Base-by-base conservation (phyloP, 108 stramenopile genomes). In the Mayamaea pseudoterrestris region DNA sequence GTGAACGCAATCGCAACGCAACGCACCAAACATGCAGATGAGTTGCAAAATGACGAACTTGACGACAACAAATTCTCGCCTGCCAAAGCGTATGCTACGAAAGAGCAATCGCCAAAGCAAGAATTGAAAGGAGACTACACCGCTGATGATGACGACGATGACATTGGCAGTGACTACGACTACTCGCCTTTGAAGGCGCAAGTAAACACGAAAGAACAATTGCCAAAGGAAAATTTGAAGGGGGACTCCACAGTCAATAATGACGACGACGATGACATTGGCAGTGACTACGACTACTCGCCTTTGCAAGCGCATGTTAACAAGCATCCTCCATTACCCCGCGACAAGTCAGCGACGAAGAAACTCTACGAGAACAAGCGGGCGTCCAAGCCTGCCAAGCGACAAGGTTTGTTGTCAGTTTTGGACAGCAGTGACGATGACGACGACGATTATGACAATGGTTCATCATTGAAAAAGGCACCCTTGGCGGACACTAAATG, bases 381-480 rank as follows among this genome's bases (percentile, higher is more conserved):
- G n/a, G n/a, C n/a, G n/a, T n/a, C n/a, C n/a, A n/a, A n/a, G n/a
- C n/a, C n/a, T n/a, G n/a, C n/a, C n/a, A n/a, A n/a, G n/a, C n/a
- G n/a, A n/a, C n/a, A n/a, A n/a, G n/a, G n/a, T n/a, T n/a, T n/a
- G n/a, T n/a, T n/a, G n/a, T n/a, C n/a, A n/a, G n/a, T n/a, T 43
- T n/a, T 17, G 16, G 9, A n/a, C 41, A 18, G 41, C 41, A 43
- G 17, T 16, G 41, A 43, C 41, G 41, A 43, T 43, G 41, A 43
- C 41, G 41, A 43, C 16, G 41, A 9, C 41, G 14, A 16, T n/a
- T n/a, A n/a, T n/a, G n/a, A n/a, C n/a, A n/a, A n/a, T n/a, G 32
- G 12, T 34, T 11, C 11, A 34, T 11, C 32, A 34, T 12, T 12
- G 32, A 34, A 12, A 34, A 12, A 34, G 32, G n/a, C n/a, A n/a